Evolutionary conservation across 75 land plant species (phyloP), one percentile per base, ranked within the genome.

Genomic region (Cryptomeria japonica): DNA sequence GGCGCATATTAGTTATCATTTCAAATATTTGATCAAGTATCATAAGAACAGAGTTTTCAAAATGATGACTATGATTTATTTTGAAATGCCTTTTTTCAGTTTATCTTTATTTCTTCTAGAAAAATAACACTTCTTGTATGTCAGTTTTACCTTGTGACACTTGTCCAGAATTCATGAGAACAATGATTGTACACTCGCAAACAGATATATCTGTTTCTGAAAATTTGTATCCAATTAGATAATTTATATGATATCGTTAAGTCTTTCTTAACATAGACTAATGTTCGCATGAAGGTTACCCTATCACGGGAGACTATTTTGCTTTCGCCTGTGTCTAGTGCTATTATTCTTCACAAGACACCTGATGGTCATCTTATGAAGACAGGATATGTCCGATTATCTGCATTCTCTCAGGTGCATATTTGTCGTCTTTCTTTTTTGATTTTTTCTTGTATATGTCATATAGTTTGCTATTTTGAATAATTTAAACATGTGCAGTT

Each of bases 351-450:
- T 44, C 99, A 98, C 85, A 90, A 47, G 85, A 47, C 93, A 41
- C 88, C 92, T 47, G 96, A 94, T 89, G 99, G 99, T 22, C 95
- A 89, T 82, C 83, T 89, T 68, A 49, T 83, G 42, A 95, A 95
- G 91, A 96, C 95, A 61, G 99, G 99, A 72, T 98, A 98, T 89
- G 94, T 98, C 32, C 94, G 97, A 88, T 87, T 98, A 47, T 89
- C 95, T 51, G 86, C 96, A 31, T 98, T 98, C 82, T 98, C 99
- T 58, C 99, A 98, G 98, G 99, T 98, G 77, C 13, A 34, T 86
- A 39, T 87, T 72, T 61, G 8, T 15, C 9, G 12, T 42, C n/a
- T 61, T 31, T 85, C 36, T 25, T 19, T 85, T 82, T 87, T 15
- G 19, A 42, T 77, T 72, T 0, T 12, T 70, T 37, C 18, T 56